Evolutionary conservation across 2,329 filamentous ascomycete species (phyloP), one percentile per base, ranked within the genome.

Genomic region (Neospermospora avenae): DNA sequence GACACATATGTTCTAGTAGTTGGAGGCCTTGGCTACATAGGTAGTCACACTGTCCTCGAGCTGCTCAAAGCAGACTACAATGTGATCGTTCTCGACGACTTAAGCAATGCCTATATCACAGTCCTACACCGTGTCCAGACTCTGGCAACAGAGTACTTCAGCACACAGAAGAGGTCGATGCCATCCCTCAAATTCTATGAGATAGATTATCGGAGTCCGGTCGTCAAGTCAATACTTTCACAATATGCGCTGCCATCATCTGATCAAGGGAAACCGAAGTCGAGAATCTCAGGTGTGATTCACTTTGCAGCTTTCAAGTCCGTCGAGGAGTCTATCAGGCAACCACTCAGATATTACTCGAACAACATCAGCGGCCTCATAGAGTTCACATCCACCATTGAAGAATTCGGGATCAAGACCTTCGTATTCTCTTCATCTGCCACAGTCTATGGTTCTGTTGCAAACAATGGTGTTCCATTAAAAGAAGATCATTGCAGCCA

Each of bases 301-400:
- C 85, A 88, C 68, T 88, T 88, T 64, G 85, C 85, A 11, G 85
- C 84, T 0, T 84, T 83, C 76, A 88, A 88, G 70, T 83, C 85
- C 1, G 84, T 88, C 0, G 80, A 80, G 34, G 84, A 88, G 66
- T 86, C 82, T 41, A 86, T 87, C 57, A 72, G 73, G 22, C 76
- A 77, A 65, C 85, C 85, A 0, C 73, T 88, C 55, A 80, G 80
- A 60, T 88, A 88, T 72, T 88, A 88, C 73, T 77, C 78, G 62
- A 88, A 87, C 76, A 88, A 88, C 63, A 83, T 88, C 42, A 82
- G 80, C 66, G 85, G 84, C 0, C 74, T 87, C 5, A 76, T 88
- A 45, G 78, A 84, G 60, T 80, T 88, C 58, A 77, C 84, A 22
- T 74, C 77, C 20, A 76, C 80, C 2, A 77, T 87, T 35, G 79